Evolutionary conservation across 2,329 filamentous ascomycete species (phyloP).

Genomic region (Herpotrichia juniperi): DNA sequence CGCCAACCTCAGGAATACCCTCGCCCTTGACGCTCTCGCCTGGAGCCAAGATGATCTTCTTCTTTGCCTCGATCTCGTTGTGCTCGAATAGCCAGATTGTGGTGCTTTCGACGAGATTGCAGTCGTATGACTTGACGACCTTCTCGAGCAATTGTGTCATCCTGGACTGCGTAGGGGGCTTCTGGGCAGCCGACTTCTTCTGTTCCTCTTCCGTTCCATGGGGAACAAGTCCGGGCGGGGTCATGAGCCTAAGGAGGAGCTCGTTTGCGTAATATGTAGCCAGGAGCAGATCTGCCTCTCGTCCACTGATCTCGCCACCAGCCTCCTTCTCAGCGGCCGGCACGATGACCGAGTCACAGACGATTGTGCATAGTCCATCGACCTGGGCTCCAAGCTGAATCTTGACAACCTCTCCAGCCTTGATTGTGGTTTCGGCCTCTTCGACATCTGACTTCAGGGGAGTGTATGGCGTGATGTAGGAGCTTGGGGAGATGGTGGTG

Average conservation of each 20-base stretch:
- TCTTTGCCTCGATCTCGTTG: conserved; percentile 96
- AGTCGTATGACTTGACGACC: conserved; percentile 87
- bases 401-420: conserved; percentile 89
- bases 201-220: conserved; percentile 92
- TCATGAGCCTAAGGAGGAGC: conserved; percentile 85
- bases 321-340: conserved; percentile 45
- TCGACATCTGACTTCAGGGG: conserved; percentile 84
- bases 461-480: conserved; percentile 96
- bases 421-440: conserved; percentile 80
- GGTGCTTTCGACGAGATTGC: conserved; percentile 94
- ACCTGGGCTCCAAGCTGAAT: conserved; percentile 99
- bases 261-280: conserved; percentile 97
- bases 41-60: conserved; percentile 95
- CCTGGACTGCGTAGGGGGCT: conserved; percentile 82
- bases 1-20: conserved; percentile 82
- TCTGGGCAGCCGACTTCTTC: conserved; percentile 81
- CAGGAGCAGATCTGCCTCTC: conserved; percentile 83
- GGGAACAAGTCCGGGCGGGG: conserved; percentile 86
- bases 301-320: conserved; percentile 72
- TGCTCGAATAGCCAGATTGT: conserved; percentile 96
- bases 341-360: conserved; percentile 89
- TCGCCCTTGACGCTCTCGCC: conserved; percentile 90
- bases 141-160: conserved; percentile 91
- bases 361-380: conserved; percentile 93
- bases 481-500: conserved; percentile 90